Conservation (phyloP, 2,329 filamentous ascomycete genomes). For the Penicillium decumbens region DNA sequence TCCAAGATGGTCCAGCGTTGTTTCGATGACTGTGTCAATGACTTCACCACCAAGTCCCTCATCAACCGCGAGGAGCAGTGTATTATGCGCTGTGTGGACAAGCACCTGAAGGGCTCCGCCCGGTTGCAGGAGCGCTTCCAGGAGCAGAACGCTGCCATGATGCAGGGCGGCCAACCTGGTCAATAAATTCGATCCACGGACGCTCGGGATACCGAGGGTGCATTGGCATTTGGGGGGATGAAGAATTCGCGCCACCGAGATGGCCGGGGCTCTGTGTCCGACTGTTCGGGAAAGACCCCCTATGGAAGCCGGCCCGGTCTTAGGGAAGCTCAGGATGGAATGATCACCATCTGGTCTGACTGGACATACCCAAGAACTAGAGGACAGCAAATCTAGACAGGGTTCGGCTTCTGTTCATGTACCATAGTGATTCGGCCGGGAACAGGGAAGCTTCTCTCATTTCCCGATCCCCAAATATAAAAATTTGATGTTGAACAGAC, state of each 20-base stretch:
- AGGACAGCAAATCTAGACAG: background rate
- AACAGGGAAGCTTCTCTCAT: background rate
- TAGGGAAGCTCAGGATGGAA: background rate
- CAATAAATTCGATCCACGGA: slow-evolving; percentile 21
- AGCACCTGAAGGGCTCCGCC: slow-evolving; percentile 88
- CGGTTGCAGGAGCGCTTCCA: slow-evolving; percentile 88
- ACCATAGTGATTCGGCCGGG: slow-evolving; percentile 23
- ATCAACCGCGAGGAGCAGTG: slow-evolving; percentile 84
- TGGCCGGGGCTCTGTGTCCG: background rate
- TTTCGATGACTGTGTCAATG: slow-evolving; percentile 95
- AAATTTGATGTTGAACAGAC: slow-evolving; percentile 3
- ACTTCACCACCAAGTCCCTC: slow-evolving; percentile 97
- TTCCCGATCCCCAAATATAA: slow-evolving; percentile 13
- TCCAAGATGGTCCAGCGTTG: slow-evolving; percentile 60
- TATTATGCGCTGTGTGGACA: slow-evolving; percentile 90
- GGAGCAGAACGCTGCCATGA: slow-evolving; percentile 65
- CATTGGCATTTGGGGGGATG: background rate
- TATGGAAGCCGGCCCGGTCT: background rate
- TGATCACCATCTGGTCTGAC: background rate
- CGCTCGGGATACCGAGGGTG: slow-evolving; percentile 4
- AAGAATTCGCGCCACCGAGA: background rate
- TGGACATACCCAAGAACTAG: background rate
- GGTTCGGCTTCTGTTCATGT: slow-evolving; percentile 19
- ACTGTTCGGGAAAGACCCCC: background rate
- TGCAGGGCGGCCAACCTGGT: slow-evolving; percentile 54